phyloP scores from a whole-genome alignment of 176 grass and related monocot species.

The Hyparrhenia diplandra region DNA sequence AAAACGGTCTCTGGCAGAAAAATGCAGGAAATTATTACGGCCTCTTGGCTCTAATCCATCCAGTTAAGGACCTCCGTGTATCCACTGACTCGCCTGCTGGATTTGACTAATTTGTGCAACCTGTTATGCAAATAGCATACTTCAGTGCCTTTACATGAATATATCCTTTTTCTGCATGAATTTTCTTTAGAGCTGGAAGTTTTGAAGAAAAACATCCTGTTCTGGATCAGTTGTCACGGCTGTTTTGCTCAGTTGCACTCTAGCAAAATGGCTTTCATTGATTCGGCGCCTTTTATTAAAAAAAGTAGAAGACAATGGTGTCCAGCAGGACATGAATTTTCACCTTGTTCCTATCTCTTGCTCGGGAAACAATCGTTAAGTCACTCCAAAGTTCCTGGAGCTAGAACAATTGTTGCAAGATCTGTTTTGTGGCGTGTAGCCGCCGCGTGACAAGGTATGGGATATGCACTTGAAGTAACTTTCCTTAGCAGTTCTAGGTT shows the following conservation, averaged over 20 bases:
- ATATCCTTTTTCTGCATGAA: conserved; percentile 70
- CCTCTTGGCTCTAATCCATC: conserved; percentile 65
- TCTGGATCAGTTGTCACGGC: conserved; percentile 69
- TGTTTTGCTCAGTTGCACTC: conserved; percentile 85
- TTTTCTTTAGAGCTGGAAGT: conserved; percentile 71
- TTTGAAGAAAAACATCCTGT: conserved; percentile 74
- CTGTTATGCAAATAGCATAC: conserved; percentile 97
- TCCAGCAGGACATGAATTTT: conserved; percentile 99
- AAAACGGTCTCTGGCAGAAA: conserved; percentile 87
- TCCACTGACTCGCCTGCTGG: conserved; percentile 72
- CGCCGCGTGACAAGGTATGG: conserved; percentile 78
- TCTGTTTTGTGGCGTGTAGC: conserved; percentile 80
- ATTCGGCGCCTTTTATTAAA: conserved; percentile 86
- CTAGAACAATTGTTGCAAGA: conserved; percentile 78
- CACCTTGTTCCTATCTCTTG: conserved; percentile 91
- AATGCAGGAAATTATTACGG: conserved; percentile 57
- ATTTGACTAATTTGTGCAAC: conserved; percentile 87
- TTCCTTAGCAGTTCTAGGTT: not conserved
- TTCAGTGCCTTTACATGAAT: conserved; percentile 99
- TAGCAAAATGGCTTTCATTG: conserved; percentile 84
- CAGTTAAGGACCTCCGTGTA: conserved; percentile 68
- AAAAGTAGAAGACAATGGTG: conserved; percentile 84
- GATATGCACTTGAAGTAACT: not conserved
- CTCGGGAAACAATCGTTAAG: conserved; percentile 74
- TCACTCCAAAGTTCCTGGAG: conserved; percentile 70